phyloP scores from a whole-genome alignment of 2,329 filamentous ascomycete species.

The Fusarium sambucinum region DNA sequence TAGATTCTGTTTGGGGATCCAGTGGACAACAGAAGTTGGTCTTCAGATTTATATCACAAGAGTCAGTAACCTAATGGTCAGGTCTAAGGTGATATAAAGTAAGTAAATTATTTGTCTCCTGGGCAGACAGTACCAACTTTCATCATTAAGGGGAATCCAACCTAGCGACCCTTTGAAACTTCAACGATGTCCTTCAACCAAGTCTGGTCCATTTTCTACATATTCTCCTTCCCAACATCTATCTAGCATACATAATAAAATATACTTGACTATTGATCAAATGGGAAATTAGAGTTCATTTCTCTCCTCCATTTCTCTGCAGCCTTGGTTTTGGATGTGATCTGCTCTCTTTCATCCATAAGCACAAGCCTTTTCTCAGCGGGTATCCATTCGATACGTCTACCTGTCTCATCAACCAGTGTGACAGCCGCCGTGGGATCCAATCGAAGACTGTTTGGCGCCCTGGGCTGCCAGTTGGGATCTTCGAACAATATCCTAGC shows the following conservation, averaged over 20 bases:
- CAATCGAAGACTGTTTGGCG: slow-evolving; percentile 22
- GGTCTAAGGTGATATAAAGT: too few relatives aligned
- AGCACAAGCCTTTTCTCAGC: slow-evolving; percentile 40
- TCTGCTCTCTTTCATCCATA: slow-evolving; percentile 26
- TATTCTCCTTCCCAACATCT: background rate
- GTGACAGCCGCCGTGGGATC: slow-evolving; percentile 35
- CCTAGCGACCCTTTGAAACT: background rate
- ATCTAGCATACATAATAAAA: background rate
- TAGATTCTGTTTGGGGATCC: too few relatives aligned
- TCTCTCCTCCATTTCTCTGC: slow-evolving; percentile 20
- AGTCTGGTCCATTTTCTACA: background rate
- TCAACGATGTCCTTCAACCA: background rate
- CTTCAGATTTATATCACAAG: too few relatives aligned
- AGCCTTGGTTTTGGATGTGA: slow-evolving; percentile 3
- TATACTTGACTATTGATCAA: background rate
- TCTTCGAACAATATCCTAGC: slow-evolving; percentile 60
- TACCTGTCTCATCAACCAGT: slow-evolving; percentile 42
- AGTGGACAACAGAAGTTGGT: too few relatives aligned
- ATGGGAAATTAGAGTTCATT: background rate
- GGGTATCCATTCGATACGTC: slow-evolving; percentile 42
- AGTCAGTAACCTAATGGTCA: too few relatives aligned
- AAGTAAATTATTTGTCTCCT: too few relatives aligned
- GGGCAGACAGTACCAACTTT: too few relatives aligned
- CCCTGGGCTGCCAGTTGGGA: slow-evolving; percentile 54
- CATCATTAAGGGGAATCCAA: too few relatives aligned